Evolutionary conservation across 2,329 filamentous ascomycete species (phyloP), one percentile per base, ranked within the genome.

Genomic region (Graphilbum ipis-grandicollis): DNA sequence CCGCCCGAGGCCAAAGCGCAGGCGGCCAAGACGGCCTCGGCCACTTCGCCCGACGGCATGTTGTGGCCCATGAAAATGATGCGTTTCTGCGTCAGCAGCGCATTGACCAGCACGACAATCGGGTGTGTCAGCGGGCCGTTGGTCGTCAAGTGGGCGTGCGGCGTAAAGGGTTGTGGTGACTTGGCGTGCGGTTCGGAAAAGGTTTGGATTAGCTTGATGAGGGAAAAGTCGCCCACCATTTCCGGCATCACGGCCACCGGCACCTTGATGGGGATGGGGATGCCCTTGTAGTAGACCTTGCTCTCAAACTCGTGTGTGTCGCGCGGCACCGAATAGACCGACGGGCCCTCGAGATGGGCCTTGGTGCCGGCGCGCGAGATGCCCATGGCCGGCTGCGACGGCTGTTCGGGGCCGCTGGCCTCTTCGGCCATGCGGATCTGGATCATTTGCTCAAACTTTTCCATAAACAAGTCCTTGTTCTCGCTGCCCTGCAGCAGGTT

Each of bases 221-320:
- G 68, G 28, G 86, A 96, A 52, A 98, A 98, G 58, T 98, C 90
- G 43, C 90, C 90, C 14, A 98, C 90, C 0, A 83, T 94, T 62
- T 98, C 90, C 2, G 86, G 83, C 62, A 86, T 88, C 40, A 93
- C 71, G 10, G 90, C 86, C 4, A 88, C 86, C 0, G 90, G 90
- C 8, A 98, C 79, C 58, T 96, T 96, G 60, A 98, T 84, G 1
- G 90, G 90, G 21, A 98, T 88, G 0, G 88, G 88, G 39, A 96
- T 90, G 44, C 85, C 84, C 59, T 94, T 93, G 62, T 98, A 98
- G 52, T 88, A 73, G 49, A 98, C 84, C 50, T 78, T 84, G 46
- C 83, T 92, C 60, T 96, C 90, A 51, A 93, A 96, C 56, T 98
- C 90, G 56, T 98, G 90, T 1, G 90, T 98, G 53, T 98, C 90